These are phyloP conservation scores for Rhododendron henanense DNA, from an alignment of 148 eudicot species.

Conservation along the genomic window DNA sequence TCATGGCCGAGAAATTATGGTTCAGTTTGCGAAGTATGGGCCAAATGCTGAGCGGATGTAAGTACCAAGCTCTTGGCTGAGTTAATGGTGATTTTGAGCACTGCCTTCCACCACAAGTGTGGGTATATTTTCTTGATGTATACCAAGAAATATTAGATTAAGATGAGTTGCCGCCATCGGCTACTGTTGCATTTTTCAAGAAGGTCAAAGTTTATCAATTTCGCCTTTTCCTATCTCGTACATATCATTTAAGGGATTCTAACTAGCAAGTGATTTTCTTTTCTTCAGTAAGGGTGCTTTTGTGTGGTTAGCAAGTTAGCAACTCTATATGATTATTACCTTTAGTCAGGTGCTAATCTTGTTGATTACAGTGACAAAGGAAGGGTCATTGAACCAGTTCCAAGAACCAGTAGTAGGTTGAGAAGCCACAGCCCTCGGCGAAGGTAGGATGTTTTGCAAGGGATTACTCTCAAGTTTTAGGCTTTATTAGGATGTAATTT, in stretches of 20 bases:
- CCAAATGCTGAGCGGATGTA: constrained; percentile 21
- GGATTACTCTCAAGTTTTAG: not conserved
- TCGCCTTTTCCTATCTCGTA: not conserved
- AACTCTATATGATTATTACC: not conserved
- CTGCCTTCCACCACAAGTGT: not conserved
- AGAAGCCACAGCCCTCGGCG: constrained; percentile 24
- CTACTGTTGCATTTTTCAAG: not conserved
- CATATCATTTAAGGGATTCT: not conserved
- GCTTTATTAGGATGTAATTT: not conserved
- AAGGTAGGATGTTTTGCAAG: constrained; percentile 11
- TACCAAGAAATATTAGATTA: not conserved
- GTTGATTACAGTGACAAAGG: constrained; percentile 24
- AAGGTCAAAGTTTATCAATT: too few relatives aligned
- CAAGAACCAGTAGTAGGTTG: constrained; percentile 19
- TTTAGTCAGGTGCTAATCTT: not conserved
- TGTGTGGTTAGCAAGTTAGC: not conserved
- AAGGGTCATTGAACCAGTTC: constrained; percentile 41
- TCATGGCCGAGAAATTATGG: constrained; percentile 19
- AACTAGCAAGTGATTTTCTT: not conserved
- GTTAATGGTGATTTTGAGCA: not conserved
- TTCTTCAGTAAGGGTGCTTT: not conserved
- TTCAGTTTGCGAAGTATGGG: constrained; percentile 20
- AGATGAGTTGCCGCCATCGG: not conserved
- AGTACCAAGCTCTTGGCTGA: not conserved
- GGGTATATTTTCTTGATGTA: not conserved